Evolutionary conservation across 352 stramenopile species (phyloP), one percentile per base, ranked within the genome.

Genomic region (Pythium coloratum): DNA sequence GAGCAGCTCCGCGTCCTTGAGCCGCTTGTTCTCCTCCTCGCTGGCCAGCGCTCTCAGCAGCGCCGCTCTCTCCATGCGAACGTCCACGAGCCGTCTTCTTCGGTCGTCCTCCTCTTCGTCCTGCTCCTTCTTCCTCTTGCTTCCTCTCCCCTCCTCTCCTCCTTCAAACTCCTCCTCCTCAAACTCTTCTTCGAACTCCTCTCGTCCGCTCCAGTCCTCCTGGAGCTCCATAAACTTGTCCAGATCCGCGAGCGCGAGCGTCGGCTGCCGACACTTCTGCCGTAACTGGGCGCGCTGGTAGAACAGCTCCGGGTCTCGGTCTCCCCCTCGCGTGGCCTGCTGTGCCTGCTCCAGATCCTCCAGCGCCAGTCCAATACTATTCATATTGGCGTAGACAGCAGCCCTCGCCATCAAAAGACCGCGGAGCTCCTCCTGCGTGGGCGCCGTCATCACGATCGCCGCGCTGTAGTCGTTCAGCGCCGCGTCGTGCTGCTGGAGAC

Each of bases 191-290:
- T 74, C 59, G 36, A 47, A 38, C 34, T 26, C 46, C 18, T 18
- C 13, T 32, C 44, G 20, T 13, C 24, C 26, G 38, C 40, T 62
- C 55, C 70, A 66, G 64, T 84, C 80, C 64, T 88, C 77, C 53
- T 89, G 81, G 32, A 92, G 62, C 62, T 92, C 82, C 20, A 92
- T 62, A 55, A 89, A 86, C n/a, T 72, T 72, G 65, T 91, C 81
- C n/a, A 90, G 72, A 44, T 90, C 84, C 8, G 67, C 55, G 44
- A 91, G 57, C 16, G 84, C 84, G 7, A 86, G 67, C 8, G 51
- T 16, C 10, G 80, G 69, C 46, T 91, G 77, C 42, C 76, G 72
- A 59, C 76, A 82, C 55, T 82, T 73, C 10, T 80, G 20, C 44
- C 80, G 83, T 14, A 93, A 50, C 18, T 82, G 70, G 5, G 84